Evolutionary conservation across 2,329 filamentous ascomycete species (phyloP).

Genomic region (Blastomyces gilchristii): DNA sequence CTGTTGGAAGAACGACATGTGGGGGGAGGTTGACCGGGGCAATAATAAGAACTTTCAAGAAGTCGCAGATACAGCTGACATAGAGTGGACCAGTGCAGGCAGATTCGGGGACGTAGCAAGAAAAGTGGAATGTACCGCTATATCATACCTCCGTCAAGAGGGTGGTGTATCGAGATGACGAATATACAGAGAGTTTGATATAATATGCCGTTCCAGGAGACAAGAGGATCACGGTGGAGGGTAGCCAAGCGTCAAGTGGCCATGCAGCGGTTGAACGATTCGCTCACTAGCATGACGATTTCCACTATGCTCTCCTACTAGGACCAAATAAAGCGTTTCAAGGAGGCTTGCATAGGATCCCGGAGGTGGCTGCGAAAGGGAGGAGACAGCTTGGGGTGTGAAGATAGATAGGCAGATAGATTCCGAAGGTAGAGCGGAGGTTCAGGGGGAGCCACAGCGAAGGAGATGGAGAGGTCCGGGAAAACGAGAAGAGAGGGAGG

Average conservation of each 20-base stretch:
- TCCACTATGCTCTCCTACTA: neutral
- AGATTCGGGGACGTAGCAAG: neutral
- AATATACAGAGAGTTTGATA: neutral
- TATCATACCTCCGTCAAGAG: neutral
- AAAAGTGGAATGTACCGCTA: neutral
- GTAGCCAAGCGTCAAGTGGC: constrained; percentile 4
- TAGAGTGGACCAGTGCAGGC: neutral
- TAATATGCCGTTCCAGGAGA: neutral
- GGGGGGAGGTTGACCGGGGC: neutral
- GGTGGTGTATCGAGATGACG: neutral
- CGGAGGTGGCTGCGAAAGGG: neutral
- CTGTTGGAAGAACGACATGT: neutral
- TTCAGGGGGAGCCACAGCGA: neutral
- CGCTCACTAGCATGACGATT: constrained; percentile 2
- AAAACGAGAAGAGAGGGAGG: neutral
- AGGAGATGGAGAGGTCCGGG: neutral
- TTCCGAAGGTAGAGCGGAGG: neutral
- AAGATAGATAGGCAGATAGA: neutral
- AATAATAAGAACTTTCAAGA: neutral
- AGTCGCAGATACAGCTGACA: neutral
- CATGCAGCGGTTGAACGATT: neutral
- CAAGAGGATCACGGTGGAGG: neutral
- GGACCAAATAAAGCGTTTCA: neutral
- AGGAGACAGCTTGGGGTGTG: neutral
- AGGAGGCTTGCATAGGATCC: neutral